A percentile compares a stretch with the other conserved stretches of the same genome.
Conservation (phyloP, 305 asterid genomes). For the Salvia sclarea region DNA sequence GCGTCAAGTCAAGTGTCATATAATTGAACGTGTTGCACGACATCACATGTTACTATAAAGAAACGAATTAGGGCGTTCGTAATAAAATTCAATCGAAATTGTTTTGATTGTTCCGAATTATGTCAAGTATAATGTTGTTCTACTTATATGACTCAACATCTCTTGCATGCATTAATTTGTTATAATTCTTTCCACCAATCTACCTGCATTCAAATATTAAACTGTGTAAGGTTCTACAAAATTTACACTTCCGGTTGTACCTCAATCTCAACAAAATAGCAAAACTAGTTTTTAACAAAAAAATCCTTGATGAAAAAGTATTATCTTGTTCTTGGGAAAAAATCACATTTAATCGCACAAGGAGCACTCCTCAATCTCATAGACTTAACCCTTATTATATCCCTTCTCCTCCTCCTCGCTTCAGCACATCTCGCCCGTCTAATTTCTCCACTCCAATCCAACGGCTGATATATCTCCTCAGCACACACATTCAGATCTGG, state of each 20-base stretch:
- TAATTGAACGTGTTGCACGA: too few relatives aligned
- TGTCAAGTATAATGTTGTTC: too few relatives aligned
- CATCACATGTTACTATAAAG: too few relatives aligned
- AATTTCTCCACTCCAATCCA: conserved; percentile 29
- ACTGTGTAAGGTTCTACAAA: background rate
- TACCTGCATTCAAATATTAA: too few relatives aligned
- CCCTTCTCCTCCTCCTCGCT: conserved; percentile 50
- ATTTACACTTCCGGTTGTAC: background rate
- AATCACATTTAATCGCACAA: conserved; percentile 30
- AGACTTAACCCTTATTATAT: conserved; percentile 36
- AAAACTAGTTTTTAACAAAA: background rate
- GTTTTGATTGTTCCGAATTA: too few relatives aligned
- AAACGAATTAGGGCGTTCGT: too few relatives aligned
- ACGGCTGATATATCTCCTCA: conserved; percentile 33
- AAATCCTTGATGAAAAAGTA: background rate
- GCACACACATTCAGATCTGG: conserved; percentile 40
- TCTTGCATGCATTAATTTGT: too few relatives aligned
- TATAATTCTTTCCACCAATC: too few relatives aligned
- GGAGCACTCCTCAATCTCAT: conserved; percentile 32
- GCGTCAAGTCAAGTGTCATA: too few relatives aligned
- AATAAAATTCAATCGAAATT: too few relatives aligned
- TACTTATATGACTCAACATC: too few relatives aligned
- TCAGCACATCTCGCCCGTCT: conserved; percentile 43
- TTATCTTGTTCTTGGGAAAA: conserved; percentile 22
- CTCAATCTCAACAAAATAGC: background rate